Percentiles rank a stretch among this genome's conserved stretches.
phyloP scores from a whole-genome alignment of 1,139 yeast species.

The Saccharomyces hybrid region DNA sequence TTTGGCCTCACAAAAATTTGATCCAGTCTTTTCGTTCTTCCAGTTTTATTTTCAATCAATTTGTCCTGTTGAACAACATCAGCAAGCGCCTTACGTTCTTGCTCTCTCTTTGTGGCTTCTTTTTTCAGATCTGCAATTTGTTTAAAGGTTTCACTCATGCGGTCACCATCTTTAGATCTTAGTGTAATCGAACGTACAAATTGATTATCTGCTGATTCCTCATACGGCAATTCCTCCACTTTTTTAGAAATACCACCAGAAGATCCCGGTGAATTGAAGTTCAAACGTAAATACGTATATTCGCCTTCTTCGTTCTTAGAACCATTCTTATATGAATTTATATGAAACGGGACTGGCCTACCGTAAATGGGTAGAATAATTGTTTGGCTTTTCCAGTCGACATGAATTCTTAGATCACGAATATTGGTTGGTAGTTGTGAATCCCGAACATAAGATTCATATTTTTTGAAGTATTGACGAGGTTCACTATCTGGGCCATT shows the following conservation, averaged over 20 bases:
- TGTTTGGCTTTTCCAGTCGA: conserved; percentile 83
- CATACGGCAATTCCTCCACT: conserved; percentile 80
- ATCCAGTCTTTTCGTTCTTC: conserved; percentile 79
- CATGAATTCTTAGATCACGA: conserved; percentile 76
- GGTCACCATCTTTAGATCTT: conserved; percentile 83
- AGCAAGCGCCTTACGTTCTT: conserved; percentile 84
- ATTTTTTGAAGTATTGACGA: conserved; percentile 70
- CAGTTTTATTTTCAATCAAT: conserved; percentile 69
- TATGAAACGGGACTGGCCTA: conserved; percentile 96
- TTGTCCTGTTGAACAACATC: conserved; percentile 93
- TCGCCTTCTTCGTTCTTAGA: conserved; percentile 96
- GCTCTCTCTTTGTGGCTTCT: conserved; percentile 83
- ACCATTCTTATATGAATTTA: conserved; percentile 88
- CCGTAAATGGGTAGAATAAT: conserved; percentile 88
- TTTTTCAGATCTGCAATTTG: conserved; percentile 90
- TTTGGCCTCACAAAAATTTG: conserved; percentile 90
- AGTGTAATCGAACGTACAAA: conserved; percentile 83
- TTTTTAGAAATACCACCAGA: conserved; percentile 64
- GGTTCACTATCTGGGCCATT: conserved; percentile 56
- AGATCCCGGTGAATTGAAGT: conserved; percentile 89
- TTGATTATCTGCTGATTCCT: conserved; percentile 76
- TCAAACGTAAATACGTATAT: conserved; percentile 79
- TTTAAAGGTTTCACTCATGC: conserved; percentile 86
- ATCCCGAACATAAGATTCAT: conserved; percentile 90
- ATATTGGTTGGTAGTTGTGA: conserved; percentile 81